Base-by-base conservation (phyloP, 2,329 filamentous ascomycete genomes). In the Venturia asperata region DNA sequence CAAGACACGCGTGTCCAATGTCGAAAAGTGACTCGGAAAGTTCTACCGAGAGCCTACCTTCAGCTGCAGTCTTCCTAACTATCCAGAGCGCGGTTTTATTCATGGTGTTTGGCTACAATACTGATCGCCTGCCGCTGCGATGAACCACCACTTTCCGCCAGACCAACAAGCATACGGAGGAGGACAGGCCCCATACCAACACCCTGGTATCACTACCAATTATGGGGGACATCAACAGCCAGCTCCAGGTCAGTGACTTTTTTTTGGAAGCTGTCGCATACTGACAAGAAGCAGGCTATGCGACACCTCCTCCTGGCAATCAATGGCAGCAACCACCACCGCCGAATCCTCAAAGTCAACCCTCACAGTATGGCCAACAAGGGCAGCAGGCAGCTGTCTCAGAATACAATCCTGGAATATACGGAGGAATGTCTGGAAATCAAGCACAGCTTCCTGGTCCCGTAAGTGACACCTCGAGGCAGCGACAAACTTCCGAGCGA, bases 401-500 rank as follows among this genome's bases (percentile, higher is more conserved):
- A 24, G 37, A 39, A 37, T 66, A 65, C 34, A 68, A 64, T 43
- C 66, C 66, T 55, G 49, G 69, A 67, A 62, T 55, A 42, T 62
- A 66, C 64, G 64, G 61, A 24, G 55, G 58, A 42, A 58, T 67
- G 72, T 49, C 71, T 70, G 62, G 66, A 56, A 71, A 70, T 24
- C 42, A 39, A 42, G 21, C 13, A 39, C 34, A 47, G 43, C 42
- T 41, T 55, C 62, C 62, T 19, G 24, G 34, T 24, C 34, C 42
- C 30, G 52, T 58, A 43, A n/a, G 60, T 34, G 19, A 62, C 27
- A 39, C 17, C 11, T 49, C 17, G 30, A 42, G 67, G 63, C 34
- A 63, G 68, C 42, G 41, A 37, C 2, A 49, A 34, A 45, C 3
- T 55, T 27, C 34, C 21, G 47, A 17, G 17, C 42, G n/a, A 19